Base-by-base conservation (phyloP, 441 rosid species). In the Syzygium malaccense region DNA sequence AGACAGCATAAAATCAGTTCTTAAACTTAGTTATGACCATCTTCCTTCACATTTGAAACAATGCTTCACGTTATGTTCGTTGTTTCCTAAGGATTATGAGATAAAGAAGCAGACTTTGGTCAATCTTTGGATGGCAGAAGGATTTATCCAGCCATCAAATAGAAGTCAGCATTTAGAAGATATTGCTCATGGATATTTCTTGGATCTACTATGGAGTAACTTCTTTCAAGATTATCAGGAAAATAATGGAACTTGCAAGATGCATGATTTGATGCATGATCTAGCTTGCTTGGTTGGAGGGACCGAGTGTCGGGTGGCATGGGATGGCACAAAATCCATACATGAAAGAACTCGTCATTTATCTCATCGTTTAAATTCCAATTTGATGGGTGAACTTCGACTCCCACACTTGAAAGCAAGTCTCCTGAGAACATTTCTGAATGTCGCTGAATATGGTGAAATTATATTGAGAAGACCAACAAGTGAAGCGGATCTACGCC, bases 361-460 rank as follows among this genome's bases (percentile, higher is more conserved):
- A 62, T 62, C 68, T 3, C 11, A 25, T 58, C 6, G n/a, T 58
- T 58, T 6, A 0, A 26, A 7, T 58, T 58, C 4, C 64, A 58
- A 58, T 26, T 11, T 58, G 30, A n/a, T 62, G 68, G 10, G 2
- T 14, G 33, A n/a, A 14, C 33, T 28, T 62, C 33, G 33, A 62
- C 14, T 62, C 68, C 14, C 4, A 62, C 10, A 2, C 4, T 62
- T 14, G 19, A n/a, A 62, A n/a, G 19, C 33, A 62, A 62, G 68
- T 14, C 2, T 5, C 2, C 2, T 9, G 0, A 68, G 79, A 33
- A 68, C 79, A 19, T 2, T 9, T 68, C 26, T 68, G 0, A 18
- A 2, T 32, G 4, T 23, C 17, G 4, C 12, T 66, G 2, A 0
- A 66, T 17, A 17, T 30, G 1, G 11, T 11, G 5, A 15, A 17